Evolutionary conservation across 768 basidiomycete species (phyloP).

Genomic region (Astraeus odoratus): DNA sequence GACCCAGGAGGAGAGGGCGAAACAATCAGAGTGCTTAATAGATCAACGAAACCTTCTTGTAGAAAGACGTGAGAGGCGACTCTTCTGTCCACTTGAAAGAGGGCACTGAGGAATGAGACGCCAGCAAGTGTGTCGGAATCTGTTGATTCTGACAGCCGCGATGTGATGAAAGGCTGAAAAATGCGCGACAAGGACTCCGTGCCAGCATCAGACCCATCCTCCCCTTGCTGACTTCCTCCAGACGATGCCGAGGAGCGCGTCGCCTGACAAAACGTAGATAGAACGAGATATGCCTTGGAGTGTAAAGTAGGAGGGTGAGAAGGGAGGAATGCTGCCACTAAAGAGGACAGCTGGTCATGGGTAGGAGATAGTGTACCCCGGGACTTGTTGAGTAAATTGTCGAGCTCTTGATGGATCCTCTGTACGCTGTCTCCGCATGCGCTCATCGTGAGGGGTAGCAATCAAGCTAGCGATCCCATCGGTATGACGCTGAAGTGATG

Average conservation of each 20-base stretch:
- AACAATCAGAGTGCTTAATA: slow-evolving; percentile 62
- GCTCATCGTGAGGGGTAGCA: too few species aligned
- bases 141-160: slow-evolving; percentile 48
- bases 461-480: not conserved
- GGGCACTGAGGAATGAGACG: slow-evolving; percentile 62
- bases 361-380: slow-evolving; percentile 32
- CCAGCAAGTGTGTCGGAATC: slow-evolving; percentile 48
- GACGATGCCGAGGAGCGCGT: slow-evolving; percentile 34
- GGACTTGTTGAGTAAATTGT: slow-evolving; percentile 27
- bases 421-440: slow-evolving; percentile 10
- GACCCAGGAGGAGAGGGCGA: slow-evolving; percentile 41
- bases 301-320: slow-evolving; percentile 37
- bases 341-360: slow-evolving; percentile 48
- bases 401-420: slow-evolving; percentile 11
- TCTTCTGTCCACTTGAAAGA: slow-evolving; percentile 78
- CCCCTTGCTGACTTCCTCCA: slow-evolving; percentile 28
- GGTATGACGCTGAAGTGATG: not conserved
- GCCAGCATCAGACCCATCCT: slow-evolving; percentile 36
- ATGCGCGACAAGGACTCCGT: slow-evolving; percentile 43
- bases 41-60: slow-evolving; percentile 55
- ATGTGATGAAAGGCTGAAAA: slow-evolving; percentile 45
- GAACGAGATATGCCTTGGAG: slow-evolving; percentile 64
- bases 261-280: slow-evolving; percentile 64
- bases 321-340: slow-evolving; percentile 48
- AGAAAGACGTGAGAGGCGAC: slow-evolving; percentile 60